Base-by-base conservation (phyloP, 2,329 filamentous ascomycete species). In the Acarospora socialis region DNA sequence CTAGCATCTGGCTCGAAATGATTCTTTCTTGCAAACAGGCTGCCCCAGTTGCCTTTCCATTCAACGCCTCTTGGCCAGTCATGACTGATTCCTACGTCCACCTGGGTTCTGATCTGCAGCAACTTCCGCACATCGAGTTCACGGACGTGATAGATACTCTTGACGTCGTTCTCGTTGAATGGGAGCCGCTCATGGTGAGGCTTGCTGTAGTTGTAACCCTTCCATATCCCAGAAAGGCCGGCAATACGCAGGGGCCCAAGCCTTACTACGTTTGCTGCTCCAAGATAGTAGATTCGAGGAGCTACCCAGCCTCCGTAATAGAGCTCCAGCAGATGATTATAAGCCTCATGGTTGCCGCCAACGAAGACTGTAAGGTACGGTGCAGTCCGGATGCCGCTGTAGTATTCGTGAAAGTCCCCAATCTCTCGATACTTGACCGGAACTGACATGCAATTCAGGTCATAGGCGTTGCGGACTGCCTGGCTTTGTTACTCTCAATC, bases 221-320 rank as follows among this genome's bases (percentile, higher is more conserved):
- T 94, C 81, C 82, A 98, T 41, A 98, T 98, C 4, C 90, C 90
- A 32, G 82, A 90, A 52, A 95, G 63, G 4, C 79, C 87, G 21
- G 83, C 81, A 39, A 98, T 92, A 14, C 90, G 75, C 29, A 98
- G 59, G 1, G 81, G 78, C 0, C 87, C 87, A 19, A 92, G 63
- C 12, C 78, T 76, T 23, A 98, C 53, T 6, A 98, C 77, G 50
- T 92, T 94, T 37, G 90, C 83, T 20, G 84, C 82, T 29, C 90
- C 90, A 53, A 95, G 68, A 57, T 94, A 98, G 63, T 94, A 98
- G 41, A 98, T 95, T 44, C 90, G 92, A 6, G 83, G 84, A 5
- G 87, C 87, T 4, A 83, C 90, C 90, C 90, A 98, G 30, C 90
- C 90, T 31, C 90, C 90, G 51, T 95, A 92, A 60, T 82, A 92